Base-by-base conservation (phyloP, 1,284 basidiomycete genomes). In the Coriolopsis trogii region DNA sequence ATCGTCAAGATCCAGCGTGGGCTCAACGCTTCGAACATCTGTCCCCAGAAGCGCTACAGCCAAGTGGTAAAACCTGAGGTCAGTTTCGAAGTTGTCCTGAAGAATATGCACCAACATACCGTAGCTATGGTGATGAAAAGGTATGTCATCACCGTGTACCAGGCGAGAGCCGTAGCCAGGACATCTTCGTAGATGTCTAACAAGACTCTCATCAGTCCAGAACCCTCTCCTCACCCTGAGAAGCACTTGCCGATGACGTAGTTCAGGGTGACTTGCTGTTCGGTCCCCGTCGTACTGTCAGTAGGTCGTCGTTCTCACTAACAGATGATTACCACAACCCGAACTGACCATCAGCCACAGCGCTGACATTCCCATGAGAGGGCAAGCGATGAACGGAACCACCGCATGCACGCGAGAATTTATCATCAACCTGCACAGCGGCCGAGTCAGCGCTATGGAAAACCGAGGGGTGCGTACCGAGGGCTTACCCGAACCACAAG, bases 401-500 rank as follows among this genome's bases (percentile, higher is more conserved):
- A 39, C 56, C 24, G 30, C 29, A 6, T 24, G 21, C 13, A 59
- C 39, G 8, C 12, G 7, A 2, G 57, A 55, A 21, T 42, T 53
- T 21, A 46, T 26, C 33, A 55, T 56, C 57, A 54, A 59, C 15
- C 56, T 57, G 21, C 12, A 13, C 10, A n/a, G 13, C 12, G 9
- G n/a, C n/a, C n/a, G 8, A 5, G 26, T 20, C 31, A 42, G 24
- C 6, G n/a, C 23, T n/a, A 13, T 23, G 6, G n/a, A 18, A 8
- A 4, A 20, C 16, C 16, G 1, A 36, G 12, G 7, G 33, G 4
- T 16, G 16, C 33, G 7, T 18, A 13, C 33, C 16, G n/a, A 36
- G 5, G 33, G 42, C 48, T 20, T 16, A 58, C 50, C 57, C 57
- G 16, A 56, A 59, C 54, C 54, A 59, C 25, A 59, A 51, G 37